These are phyloP conservation scores for Arabidopsis hybrid DNA, from an alignment of 441 rosid species.

Conservation along the genomic window DNA sequence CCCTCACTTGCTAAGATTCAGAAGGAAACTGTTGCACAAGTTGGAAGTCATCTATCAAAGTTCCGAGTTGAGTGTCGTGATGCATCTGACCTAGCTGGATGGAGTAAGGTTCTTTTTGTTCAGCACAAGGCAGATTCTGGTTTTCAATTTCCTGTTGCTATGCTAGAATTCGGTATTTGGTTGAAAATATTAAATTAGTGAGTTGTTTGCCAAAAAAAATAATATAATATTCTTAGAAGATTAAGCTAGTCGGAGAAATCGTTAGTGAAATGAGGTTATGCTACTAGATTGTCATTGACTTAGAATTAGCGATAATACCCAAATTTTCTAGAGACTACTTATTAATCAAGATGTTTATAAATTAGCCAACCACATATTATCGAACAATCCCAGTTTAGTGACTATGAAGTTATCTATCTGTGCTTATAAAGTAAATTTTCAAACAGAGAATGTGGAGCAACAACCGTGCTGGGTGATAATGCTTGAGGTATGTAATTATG, in stretches of 20 bases:
- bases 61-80: constrained; percentile 90
- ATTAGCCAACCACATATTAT: neutral
- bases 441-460: constrained; percentile 68
- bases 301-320: neutral
- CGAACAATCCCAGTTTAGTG: neutral
- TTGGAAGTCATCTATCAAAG: constrained; percentile 77
- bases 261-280: constrained; percentile 8
- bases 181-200: constrained; percentile 13
- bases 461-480: constrained; percentile 97
- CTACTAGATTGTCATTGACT: neutral
- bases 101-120: constrained; percentile 67
- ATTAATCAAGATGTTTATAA: constrained; percentile 4
- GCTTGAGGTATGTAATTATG: constrained; percentile 73
- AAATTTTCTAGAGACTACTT: neutral
- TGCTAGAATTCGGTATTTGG: neutral
- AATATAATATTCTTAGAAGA: neutral
- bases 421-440: constrained; percentile 40
- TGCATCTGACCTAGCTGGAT: constrained; percentile 85
- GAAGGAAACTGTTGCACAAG: constrained; percentile 87
- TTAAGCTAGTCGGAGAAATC: neutral
- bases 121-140: constrained; percentile 26
- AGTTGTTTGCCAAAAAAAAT: neutral
- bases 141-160: neutral
- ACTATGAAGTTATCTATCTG: constrained; percentile 11
- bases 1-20: constrained; percentile 87